A percentile compares a stretch with the other conserved stretches of the same genome.
Evolutionary conservation across 176 grass and related monocot genomes (phyloP).

Genomic region (Juncus inflexus): DNA sequence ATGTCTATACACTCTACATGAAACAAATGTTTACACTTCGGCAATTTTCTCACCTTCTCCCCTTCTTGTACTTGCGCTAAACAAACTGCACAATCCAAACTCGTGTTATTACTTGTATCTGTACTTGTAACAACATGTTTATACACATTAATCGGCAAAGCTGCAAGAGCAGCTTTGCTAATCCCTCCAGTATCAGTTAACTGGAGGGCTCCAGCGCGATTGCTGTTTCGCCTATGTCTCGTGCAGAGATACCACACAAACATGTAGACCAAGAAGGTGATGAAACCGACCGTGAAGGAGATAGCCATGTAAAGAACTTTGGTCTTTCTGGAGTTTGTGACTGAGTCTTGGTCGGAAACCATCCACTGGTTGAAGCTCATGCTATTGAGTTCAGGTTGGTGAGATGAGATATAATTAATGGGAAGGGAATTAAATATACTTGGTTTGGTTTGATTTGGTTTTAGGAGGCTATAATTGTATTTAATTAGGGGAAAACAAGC

Average conservation of each 20-base stretch:
- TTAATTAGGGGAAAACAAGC: background rate
- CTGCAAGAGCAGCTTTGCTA: conserved; percentile 4
- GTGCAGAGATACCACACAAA: conserved; percentile 48
- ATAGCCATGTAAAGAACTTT: conserved; percentile 61
- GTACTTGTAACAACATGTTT: background rate
- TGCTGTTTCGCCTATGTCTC: background rate
- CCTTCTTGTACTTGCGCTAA: conserved; percentile 12
- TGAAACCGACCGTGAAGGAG: conserved; percentile 68
- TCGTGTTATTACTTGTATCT: background rate
- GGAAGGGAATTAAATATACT: background rate
- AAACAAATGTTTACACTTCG: conserved; percentile 29
- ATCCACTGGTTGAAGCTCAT: conserved; percentile 44
- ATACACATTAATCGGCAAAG: conserved; percentile 11
- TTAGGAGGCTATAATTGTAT: conserved; percentile 1
- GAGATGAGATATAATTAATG: background rate
- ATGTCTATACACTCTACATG: conserved; percentile 30
- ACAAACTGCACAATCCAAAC: conserved; percentile 6
- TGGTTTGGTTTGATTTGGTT: conserved; percentile 4
- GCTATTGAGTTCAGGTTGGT: background rate
- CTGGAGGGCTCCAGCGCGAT: background rate
- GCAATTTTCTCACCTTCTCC: conserved; percentile 17
- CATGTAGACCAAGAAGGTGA: conserved; percentile 54
- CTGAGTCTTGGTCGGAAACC: conserved; percentile 33
- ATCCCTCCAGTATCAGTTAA: background rate
- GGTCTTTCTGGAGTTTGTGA: conserved; percentile 30